Evolutionary conservation across 257 asterid genomes (phyloP), one percentile per base, ranked within the genome.

Genomic region (Solanum paucissectum): DNA sequence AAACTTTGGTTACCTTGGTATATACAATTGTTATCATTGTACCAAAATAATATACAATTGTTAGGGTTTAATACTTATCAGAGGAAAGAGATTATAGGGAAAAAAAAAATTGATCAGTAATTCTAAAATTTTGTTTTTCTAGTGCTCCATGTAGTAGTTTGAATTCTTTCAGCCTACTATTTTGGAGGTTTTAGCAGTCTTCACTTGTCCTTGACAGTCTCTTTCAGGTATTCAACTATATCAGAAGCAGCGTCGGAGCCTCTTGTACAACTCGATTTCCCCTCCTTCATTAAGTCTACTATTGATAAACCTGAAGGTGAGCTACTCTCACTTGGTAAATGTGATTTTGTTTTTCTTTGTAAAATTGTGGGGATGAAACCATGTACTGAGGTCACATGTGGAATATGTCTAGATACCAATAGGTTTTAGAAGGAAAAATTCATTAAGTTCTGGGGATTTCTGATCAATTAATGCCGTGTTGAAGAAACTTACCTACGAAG

Each of bases 151-250:
- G 13, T 60, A 60, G 75, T 72, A 44, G 44, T 23, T 74, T 72
- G 87, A 20, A 52, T 72, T 13, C 55, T 25, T 44, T 62, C 58
- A 88, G 64, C 89, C 52, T 73, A 21, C 40, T 86, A 60, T 74
- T 46, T 86, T 88, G 85, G 86, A 86, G 87, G 72, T 88, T 92
- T 55, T 55, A 79, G 88, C 84, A 49, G 87, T 89, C 91, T 92
- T 92, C 87, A 94, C 93, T 92, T 93, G 90, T 88, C 71, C 86
- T 87, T 88, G 95, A 88, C 93, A 92, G 97, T 93, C 90, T 83
- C 88, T 93, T 93, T 90, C 99, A 95, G 99, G 94, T 94, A 92
- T 91, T 93, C 96, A 32, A 90, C 98, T 55, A 79, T 90, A 52
- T 73, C 95, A 40, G 86, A 90, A 86, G 83, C 87, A 73, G 86